Conservation (phyloP, 345 rosid genomes). For the Excoecaria cochinchinensis region DNA sequence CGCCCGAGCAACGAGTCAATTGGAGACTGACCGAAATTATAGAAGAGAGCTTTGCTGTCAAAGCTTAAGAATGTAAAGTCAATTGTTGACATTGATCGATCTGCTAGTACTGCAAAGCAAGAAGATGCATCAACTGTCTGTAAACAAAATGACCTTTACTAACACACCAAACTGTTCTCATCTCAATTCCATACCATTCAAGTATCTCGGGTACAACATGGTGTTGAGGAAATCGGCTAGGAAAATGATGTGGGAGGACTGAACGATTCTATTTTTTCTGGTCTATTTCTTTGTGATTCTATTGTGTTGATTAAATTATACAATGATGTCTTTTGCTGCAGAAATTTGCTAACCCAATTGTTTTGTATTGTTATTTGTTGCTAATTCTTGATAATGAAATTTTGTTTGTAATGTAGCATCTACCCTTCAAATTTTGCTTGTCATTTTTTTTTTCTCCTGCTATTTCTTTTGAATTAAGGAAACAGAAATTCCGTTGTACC, state of each 20-base stretch:
- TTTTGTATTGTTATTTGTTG: conserved; percentile 29
- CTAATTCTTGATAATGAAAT: conserved; percentile 33
- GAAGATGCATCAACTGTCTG: conserved; percentile 8
- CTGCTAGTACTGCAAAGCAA: conserved; percentile 4
- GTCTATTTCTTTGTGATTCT: conserved; percentile 17
- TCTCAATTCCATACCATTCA: conserved; percentile 9
- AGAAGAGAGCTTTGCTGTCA: conserved; percentile 13
- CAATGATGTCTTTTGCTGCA: conserved; percentile 15
- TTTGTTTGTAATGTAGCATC: conserved; percentile 11
- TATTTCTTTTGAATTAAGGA: too few relatives aligned
- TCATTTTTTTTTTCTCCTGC: too few relatives aligned
- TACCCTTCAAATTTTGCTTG: too few relatives aligned
- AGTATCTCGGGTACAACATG: neutral
- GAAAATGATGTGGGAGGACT: neutral
- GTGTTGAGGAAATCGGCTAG: neutral
- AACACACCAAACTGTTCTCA: conserved; percentile 12
- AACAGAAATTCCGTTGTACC: neutral
- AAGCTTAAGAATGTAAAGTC: conserved; percentile 19
- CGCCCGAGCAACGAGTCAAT: conserved; percentile 56
- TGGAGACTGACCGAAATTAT: conserved; percentile 33
- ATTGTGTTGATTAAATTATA: conserved; percentile 26
- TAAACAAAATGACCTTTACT: conserved; percentile 14
- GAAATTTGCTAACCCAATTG: conserved; percentile 31
- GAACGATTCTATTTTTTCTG: conserved; percentile 21
- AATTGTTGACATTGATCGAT: conserved; percentile 1